phyloP scores from a whole-genome alignment of 495 filamentous ascomycete genomes.

The Umbilicaria muhlenbergii region DNA sequence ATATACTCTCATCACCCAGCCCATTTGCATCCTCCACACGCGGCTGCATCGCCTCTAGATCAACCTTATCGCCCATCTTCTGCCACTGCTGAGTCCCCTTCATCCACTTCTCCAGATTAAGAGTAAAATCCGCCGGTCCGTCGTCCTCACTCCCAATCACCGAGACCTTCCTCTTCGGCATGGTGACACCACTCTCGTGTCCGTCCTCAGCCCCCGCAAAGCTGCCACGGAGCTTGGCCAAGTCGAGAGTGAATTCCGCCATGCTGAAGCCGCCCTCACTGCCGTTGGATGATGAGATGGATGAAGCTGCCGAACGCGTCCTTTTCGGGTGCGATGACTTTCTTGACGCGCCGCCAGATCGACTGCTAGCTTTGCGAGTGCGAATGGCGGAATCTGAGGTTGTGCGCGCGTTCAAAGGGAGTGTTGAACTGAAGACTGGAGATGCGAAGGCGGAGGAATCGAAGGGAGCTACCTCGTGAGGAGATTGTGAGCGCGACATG shows the following conservation, averaged over 20 bases:
- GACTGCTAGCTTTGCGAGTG: background rate
- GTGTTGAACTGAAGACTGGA: slow-evolving; percentile 6
- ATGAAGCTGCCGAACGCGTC: slow-evolving; percentile 4
- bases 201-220: slow-evolving; percentile 16
- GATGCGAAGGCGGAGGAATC: slow-evolving; percentile 1
- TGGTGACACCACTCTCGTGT: slow-evolving; percentile 12
- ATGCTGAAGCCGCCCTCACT: slow-evolving; percentile 10
- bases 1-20: slow-evolving; percentile 6
- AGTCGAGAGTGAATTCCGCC: slow-evolving; percentile 31
- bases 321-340: background rate
- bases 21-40: background rate
- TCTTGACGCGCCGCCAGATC: background rate
- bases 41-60: slow-evolving; percentile 1
- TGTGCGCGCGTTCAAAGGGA: background rate
- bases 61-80: slow-evolving; percentile 10
- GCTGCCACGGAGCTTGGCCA: slow-evolving; percentile 27
- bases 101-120: slow-evolving; percentile 33
- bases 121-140: slow-evolving; percentile 36
- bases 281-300: slow-evolving; percentile 1
- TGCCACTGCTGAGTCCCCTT: slow-evolving; percentile 22
- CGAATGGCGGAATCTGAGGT: background rate
- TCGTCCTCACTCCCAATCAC: slow-evolving; percentile 29
- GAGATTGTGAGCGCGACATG: too few species aligned
- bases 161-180: slow-evolving; percentile 17
- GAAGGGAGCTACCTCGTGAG: too few species aligned